Percentiles rank a stretch among this genome's conserved stretches.
Conservation (phyloP, 345 rosid species). For the Laguncularia racemosa region DNA sequence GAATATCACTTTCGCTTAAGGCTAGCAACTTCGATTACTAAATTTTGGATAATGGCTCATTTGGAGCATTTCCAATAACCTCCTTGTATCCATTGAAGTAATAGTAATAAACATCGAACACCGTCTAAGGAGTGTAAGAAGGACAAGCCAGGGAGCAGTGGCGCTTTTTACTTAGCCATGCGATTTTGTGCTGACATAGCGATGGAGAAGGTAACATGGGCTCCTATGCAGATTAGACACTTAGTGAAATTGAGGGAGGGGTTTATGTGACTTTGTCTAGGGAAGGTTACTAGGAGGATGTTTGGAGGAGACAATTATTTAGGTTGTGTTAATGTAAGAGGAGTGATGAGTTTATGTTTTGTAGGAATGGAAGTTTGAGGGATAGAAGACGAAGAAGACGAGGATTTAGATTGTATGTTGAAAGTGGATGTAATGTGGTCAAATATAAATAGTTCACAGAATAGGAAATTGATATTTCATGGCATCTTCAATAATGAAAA, state of each 20-base stretch:
- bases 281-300: slow-evolving; percentile 10
- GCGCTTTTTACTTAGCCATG: not conserved
- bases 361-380: no score
- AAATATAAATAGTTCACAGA: no score
- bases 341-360: no score
- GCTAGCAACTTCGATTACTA: not conserved
- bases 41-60: slow-evolving; percentile 12
- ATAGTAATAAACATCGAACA: no score
- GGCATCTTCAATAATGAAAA: no score
- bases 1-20: slow-evolving; percentile 9
- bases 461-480: no score
- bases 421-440: no score
- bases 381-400: no score
- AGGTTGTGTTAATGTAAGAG: no score
- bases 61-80: slow-evolving; percentile 2
- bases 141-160: slow-evolving; percentile 1
- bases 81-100: no score
- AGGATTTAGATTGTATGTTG: no score
- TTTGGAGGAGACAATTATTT: slow-evolving; percentile 1
- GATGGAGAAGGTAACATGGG: slow-evolving; percentile 15
- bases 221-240: slow-evolving; percentile 6
- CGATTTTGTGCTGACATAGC: not conserved
- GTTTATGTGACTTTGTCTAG: slow-evolving; percentile 21
- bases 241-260: slow-evolving; percentile 19
- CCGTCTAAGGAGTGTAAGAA: slow-evolving; percentile 14